phyloP scores from a whole-genome alignment of 148 eudicot genomes.

The Fagopyrum tataricum region DNA sequence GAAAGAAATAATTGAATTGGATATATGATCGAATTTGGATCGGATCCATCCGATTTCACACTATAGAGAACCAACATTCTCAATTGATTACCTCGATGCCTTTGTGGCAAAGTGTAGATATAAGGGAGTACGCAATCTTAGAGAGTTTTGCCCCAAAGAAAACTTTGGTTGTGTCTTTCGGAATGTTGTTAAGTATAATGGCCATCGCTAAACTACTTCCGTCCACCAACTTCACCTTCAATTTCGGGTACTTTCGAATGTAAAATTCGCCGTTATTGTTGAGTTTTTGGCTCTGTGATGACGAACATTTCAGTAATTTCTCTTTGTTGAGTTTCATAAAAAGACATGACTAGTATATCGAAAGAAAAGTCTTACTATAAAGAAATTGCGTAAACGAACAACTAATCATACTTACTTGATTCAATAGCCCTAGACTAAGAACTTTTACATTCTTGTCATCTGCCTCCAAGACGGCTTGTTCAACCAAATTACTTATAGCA shows the following conservation, averaged over 20 bases:
- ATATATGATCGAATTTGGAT: too few relatives aligned
- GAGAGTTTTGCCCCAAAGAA: slow-evolving; percentile 25
- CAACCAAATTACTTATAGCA: slow-evolving; percentile 39
- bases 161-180: slow-evolving; percentile 35
- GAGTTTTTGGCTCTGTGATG: slow-evolving; percentile 20
- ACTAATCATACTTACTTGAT: slow-evolving; percentile 39
- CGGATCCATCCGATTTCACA: too few relatives aligned
- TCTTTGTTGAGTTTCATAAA: not conserved
- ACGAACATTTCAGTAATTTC: not conserved
- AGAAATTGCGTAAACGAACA: too few relatives aligned
- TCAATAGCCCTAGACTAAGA: slow-evolving; percentile 49
- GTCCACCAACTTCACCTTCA: slow-evolving; percentile 50
- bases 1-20: too few relatives aligned
- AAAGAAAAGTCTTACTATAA: too few relatives aligned
- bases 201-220: slow-evolving; percentile 46
- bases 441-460: slow-evolving; percentile 40
- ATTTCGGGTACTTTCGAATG: slow-evolving; percentile 27
- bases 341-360: too few relatives aligned
- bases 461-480: slow-evolving; percentile 48
- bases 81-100: slow-evolving; percentile 26
- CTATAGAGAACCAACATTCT: not conserved
- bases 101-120: slow-evolving; percentile 32
- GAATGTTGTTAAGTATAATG: slow-evolving; percentile 32
- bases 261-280: slow-evolving; percentile 30
- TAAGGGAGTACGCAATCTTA: slow-evolving; percentile 33